Evolutionary conservation across 148 eudicot genomes (phyloP).

Genomic region (Salicornia ramosissima): DNA sequence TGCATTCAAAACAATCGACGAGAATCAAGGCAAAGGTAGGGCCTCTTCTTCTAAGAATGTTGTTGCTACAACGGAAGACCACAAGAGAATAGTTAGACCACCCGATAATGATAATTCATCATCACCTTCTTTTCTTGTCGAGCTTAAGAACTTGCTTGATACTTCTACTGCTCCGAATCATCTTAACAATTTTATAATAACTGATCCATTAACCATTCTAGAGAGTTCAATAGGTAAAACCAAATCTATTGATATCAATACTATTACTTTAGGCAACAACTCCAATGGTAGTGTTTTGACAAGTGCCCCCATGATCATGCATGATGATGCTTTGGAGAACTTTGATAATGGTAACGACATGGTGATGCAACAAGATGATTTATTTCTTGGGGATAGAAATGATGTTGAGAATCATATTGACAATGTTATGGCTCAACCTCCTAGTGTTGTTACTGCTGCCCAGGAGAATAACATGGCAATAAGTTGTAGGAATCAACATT

Average conservation of each 20-base stretch:
- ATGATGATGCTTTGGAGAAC: too few species aligned
- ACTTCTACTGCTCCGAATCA: not conserved
- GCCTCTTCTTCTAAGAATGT: not conserved
- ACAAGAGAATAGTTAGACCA: too few species aligned
- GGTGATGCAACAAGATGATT: not conserved
- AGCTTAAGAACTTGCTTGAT: too few species aligned
- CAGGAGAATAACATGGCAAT: not conserved
- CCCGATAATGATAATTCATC: too few species aligned
- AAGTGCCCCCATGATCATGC: too few species aligned
- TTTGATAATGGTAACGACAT: too few species aligned
- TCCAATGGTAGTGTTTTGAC: not conserved
- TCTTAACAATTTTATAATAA: not conserved
- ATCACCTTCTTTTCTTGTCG: too few species aligned
- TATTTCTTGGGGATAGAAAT: not conserved
- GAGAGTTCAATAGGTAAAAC: conserved; percentile 10
- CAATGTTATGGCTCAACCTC: too few species aligned
- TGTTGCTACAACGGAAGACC: too few species aligned
- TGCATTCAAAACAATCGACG: not conserved
- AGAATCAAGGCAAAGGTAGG: not conserved
- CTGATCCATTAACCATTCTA: not conserved
- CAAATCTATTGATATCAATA: not conserved
- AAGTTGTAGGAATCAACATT: not conserved
- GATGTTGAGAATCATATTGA: not conserved
- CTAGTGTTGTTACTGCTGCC: not conserved
- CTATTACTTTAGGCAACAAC: too few species aligned